These are phyloP conservation scores for Aspergillus funiculosus DNA, from an alignment of 495 filamentous ascomycete species.

Conservation along the genomic window DNA sequence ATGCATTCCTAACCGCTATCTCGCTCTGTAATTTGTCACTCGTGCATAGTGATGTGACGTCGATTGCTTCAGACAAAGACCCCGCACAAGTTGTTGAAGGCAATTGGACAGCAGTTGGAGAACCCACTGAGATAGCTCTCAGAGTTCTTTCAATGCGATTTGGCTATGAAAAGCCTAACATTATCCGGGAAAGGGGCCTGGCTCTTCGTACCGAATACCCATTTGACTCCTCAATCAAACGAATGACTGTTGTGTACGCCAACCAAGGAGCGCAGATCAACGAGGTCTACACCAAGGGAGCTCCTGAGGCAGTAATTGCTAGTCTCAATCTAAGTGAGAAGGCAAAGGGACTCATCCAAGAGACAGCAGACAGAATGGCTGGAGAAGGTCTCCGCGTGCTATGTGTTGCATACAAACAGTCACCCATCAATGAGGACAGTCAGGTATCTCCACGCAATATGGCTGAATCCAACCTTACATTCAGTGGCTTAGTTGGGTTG, in stretches of 20 bases:
- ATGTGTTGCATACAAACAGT: constrained; percentile 56
- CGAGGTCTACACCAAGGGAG: constrained; percentile 62
- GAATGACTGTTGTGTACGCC: constrained; percentile 72
- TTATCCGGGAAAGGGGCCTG: constrained; percentile 50
- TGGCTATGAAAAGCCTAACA: constrained; percentile 51
- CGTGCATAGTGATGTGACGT: constrained; percentile 51
- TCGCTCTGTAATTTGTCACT: constrained; percentile 74
- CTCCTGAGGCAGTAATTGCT: constrained; percentile 58
- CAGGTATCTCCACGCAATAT: constrained; percentile 31
- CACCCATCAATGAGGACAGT: constrained; percentile 19
- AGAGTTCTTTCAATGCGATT: constrained; percentile 75
- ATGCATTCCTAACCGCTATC: constrained; percentile 61
- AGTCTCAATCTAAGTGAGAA: constrained; percentile 47
- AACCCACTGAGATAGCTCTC: constrained; percentile 79
- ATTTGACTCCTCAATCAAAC: constrained; percentile 77
- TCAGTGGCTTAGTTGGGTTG: constrained; percentile 56
- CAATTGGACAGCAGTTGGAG: constrained; percentile 67
- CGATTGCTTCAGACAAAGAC: constrained; percentile 26
- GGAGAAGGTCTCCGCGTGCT: constrained; percentile 75
- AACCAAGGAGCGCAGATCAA: constrained; percentile 28
- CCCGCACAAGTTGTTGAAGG: constrained; percentile 13
- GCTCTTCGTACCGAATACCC: constrained; percentile 67
- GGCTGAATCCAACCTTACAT: constrained; percentile 50
- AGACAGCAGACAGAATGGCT: constrained; percentile 58
- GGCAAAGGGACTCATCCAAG: constrained; percentile 49